Percentiles rank a stretch among this genome's conserved stretches.
phyloP scores from a whole-genome alignment of 2,329 filamentous ascomycete genomes.

The Alternaria tenuissima region DNA sequence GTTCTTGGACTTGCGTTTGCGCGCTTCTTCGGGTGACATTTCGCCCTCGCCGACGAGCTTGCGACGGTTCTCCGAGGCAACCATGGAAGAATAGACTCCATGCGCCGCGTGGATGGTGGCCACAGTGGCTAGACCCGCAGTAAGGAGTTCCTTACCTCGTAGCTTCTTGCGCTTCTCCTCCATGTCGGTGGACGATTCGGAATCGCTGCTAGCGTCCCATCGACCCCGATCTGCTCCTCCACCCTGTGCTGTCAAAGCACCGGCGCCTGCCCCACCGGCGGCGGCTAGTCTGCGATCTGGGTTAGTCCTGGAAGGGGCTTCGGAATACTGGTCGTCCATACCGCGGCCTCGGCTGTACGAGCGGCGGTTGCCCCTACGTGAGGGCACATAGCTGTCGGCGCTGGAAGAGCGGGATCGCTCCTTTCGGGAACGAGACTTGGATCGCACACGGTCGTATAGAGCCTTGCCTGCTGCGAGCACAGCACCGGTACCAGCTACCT shows the following conservation, averaged over 20 bases:
- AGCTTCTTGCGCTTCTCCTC: slow-evolving; percentile 70
- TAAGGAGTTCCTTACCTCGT: slow-evolving; percentile 71
- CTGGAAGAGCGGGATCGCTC: slow-evolving; percentile 51
- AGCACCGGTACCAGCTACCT: slow-evolving; percentile 59
- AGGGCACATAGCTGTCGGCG: slow-evolving; percentile 60
- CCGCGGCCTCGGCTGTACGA: slow-evolving; percentile 50
- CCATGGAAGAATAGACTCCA: slow-evolving; percentile 69
- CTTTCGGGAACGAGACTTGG: slow-evolving; percentile 60
- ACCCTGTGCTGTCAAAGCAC: slow-evolving; percentile 39
- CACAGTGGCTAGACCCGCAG: slow-evolving; percentile 71
- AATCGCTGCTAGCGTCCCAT: slow-evolving; percentile 40
- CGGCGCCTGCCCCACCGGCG: slow-evolving; percentile 48
- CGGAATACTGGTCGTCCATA: slow-evolving; percentile 56
- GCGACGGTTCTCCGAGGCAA: slow-evolving; percentile 68
- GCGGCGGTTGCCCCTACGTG: slow-evolving; percentile 56
- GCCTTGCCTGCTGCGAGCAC: slow-evolving; percentile 61
- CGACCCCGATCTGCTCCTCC: slow-evolving; percentile 31
- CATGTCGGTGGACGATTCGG: slow-evolving; percentile 68
- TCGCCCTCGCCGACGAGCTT: slow-evolving; percentile 69
- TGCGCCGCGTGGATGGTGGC: slow-evolving; percentile 75
- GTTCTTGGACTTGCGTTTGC: slow-evolving; percentile 69
- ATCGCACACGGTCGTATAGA: slow-evolving; percentile 64
- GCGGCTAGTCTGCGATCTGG: slow-evolving; percentile 50
- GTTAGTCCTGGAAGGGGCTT: slow-evolving; percentile 47
- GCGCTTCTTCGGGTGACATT: slow-evolving; percentile 68